phyloP scores from a whole-genome alignment of 2,329 filamentous ascomycete species.

The Xylaria sp. region DNA sequence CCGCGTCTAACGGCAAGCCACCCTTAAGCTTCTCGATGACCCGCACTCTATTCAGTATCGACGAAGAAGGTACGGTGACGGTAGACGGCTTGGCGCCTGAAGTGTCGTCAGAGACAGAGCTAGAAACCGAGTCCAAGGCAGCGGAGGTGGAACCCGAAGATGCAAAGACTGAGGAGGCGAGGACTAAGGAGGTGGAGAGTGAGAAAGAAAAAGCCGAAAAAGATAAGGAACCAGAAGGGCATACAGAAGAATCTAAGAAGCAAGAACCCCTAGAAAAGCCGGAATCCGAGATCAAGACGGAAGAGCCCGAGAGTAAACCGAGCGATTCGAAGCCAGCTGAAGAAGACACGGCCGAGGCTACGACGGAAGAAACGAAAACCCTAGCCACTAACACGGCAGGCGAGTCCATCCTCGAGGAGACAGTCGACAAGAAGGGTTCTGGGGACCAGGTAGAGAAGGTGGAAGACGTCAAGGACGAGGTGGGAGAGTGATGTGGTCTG shows the following conservation, averaged over 20 bases:
- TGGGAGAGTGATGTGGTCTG: slow-evolving; percentile 23
- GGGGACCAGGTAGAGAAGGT: slow-evolving; percentile 35
- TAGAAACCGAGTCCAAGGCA: too few species aligned
- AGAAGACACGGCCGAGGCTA: slow-evolving; percentile 13
- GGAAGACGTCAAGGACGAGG: slow-evolving; percentile 32
- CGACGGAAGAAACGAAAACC: slow-evolving; percentile 34
- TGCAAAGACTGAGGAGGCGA: too few species aligned
- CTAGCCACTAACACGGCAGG: slow-evolving; percentile 37
- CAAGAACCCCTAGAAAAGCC: slow-evolving; percentile 9
- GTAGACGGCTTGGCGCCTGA: slow-evolving; percentile 36
- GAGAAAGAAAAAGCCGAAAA: slow-evolving; percentile 4
- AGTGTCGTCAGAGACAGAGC: slow-evolving; percentile 7
- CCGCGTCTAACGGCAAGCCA: slow-evolving; percentile 38
- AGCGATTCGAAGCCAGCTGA: slow-evolving; percentile 11
- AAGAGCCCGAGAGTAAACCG: slow-evolving; percentile 3
- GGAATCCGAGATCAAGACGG: slow-evolving; percentile 4
- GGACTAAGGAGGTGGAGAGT: not conserved
- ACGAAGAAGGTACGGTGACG: slow-evolving; percentile 51
- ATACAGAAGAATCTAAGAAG: slow-evolving; percentile 10
- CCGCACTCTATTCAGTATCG: slow-evolving; percentile 55
- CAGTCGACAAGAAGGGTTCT: slow-evolving; percentile 33
- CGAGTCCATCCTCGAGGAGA: slow-evolving; percentile 37
- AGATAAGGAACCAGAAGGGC: slow-evolving; percentile 1
- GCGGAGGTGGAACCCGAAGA: slow-evolving; percentile 19
- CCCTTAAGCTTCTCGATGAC: slow-evolving; percentile 51